A percentile compares a stretch with the other conserved stretches of the same genome.
Conservation (phyloP, 805 yeast species). For the Monosporozyma servazzii region DNA sequence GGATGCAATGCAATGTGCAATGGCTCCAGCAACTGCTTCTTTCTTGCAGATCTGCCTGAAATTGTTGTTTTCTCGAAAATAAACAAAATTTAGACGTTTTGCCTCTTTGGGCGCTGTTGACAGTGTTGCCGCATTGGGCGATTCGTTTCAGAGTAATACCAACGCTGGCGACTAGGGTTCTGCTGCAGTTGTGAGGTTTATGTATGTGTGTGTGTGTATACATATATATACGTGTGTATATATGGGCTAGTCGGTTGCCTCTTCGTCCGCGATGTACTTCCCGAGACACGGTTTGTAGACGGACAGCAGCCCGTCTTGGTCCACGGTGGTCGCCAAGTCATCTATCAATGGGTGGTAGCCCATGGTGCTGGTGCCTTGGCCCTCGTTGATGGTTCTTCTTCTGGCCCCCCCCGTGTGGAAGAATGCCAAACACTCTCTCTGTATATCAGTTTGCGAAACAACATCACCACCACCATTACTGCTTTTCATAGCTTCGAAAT, state of each 20-base stretch:
- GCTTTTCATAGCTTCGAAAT: slow-evolving; percentile 13
- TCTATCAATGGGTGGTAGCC: slow-evolving; percentile 20
- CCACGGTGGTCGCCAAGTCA: slow-evolving; percentile 21
- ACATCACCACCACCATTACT: slow-evolving; percentile 1
- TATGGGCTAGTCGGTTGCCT: neutral
- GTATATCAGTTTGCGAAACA: neutral
- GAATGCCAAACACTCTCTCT: slow-evolving; percentile 18
- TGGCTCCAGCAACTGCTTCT: neutral
- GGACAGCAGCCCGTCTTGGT: slow-evolving; percentile 22
- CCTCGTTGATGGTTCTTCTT: slow-evolving; percentile 5
- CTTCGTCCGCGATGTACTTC: slow-evolving; percentile 8
- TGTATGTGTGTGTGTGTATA: neutral
- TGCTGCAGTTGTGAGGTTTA: neutral
- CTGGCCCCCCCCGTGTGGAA: slow-evolving; percentile 28
- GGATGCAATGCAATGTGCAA: no score
- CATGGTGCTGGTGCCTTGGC: slow-evolving; percentile 8
- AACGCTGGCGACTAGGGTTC: neutral
- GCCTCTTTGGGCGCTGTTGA: neutral
- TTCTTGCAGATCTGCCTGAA: neutral
- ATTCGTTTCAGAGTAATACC: neutral
- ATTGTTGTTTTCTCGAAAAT: neutral
- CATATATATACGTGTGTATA: neutral
- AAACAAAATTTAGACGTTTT: neutral
- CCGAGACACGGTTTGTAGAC: slow-evolving; percentile 25
- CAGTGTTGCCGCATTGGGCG: neutral